Conservation (phyloP, 768 basidiomycete genomes). For the Infundibulicybe gibba region DNA sequence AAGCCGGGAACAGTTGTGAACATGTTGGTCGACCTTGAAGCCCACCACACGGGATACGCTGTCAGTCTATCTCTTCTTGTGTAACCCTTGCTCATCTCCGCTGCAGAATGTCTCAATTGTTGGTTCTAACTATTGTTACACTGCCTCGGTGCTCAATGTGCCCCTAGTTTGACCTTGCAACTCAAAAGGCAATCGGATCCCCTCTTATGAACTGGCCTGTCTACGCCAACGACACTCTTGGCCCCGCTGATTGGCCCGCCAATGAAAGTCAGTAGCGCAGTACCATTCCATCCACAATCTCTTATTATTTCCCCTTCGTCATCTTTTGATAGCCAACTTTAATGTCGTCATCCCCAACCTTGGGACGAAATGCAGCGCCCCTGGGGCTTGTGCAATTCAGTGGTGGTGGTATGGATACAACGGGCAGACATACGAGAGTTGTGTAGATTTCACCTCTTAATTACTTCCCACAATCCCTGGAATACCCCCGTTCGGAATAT, state of each 20-base stretch:
- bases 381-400: slow-evolving; percentile 31
- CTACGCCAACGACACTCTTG: slow-evolving; percentile 25
- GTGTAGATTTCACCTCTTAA: slow-evolving; percentile 23
- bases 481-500: too few species aligned
- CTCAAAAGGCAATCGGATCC: slow-evolving; percentile 21
- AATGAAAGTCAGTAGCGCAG: slow-evolving; percentile 25
- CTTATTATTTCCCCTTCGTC: slow-evolving; percentile 1
- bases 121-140: slow-evolving; percentile 1
- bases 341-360: slow-evolving; percentile 26
- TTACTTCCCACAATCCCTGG: too few species aligned
- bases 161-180: slow-evolving; percentile 22
- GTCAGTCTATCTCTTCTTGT: slow-evolving; percentile 12
- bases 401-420: slow-evolving; percentile 32
- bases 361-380: slow-evolving; percentile 20
- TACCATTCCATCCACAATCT: background rate
- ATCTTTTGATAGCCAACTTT: slow-evolving; percentile 22
- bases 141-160: background rate
- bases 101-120: slow-evolving; percentile 29
- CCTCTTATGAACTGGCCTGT: slow-evolving; percentile 28
- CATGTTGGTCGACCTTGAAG: slow-evolving; percentile 26
- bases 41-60: slow-evolving; percentile 30
- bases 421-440: slow-evolving; percentile 30
- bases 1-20: slow-evolving; percentile 23
- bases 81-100: background rate
- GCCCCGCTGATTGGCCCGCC: slow-evolving; percentile 25